Percentiles rank a stretch among this genome's conserved stretches.
phyloP scores from a whole-genome alignment of 768 basidiomycete genomes.

The Phanerodontia chrysosporium region DNA sequence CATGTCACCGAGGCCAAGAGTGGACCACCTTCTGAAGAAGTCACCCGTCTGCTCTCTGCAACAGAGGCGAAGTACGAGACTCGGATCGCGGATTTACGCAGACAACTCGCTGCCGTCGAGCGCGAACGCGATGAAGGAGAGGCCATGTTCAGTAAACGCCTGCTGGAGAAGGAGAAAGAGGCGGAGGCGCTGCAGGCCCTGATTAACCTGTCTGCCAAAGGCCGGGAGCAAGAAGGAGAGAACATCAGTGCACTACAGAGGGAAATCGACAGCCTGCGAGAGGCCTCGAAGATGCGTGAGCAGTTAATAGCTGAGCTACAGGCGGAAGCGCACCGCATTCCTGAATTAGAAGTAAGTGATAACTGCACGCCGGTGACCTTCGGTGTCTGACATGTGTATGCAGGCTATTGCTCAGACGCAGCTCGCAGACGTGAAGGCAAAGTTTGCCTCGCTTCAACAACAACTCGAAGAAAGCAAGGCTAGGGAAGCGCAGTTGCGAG shows the following conservation, averaged over 20 bases:
- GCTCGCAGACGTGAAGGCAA: conserved; percentile 44
- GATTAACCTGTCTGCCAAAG: conserved; percentile 54
- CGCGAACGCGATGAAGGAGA: conserved; percentile 85
- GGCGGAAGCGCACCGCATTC: conserved; percentile 41
- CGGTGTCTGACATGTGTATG: not conserved
- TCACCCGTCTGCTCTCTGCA: conserved; percentile 69
- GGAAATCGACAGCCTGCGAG: conserved; percentile 50
- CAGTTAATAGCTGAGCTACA: conserved; percentile 54
- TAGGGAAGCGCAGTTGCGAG: conserved; percentile 65
- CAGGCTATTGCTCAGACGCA: conserved; percentile 44
- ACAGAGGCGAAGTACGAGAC: conserved; percentile 75
- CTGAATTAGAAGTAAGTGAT: conserved; percentile 58
- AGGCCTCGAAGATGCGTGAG: conserved; percentile 44
- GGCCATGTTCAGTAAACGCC: conserved; percentile 83
- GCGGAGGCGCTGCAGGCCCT: conserved; percentile 64
- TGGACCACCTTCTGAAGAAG: conserved; percentile 54
- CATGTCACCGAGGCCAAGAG: conserved; percentile 42
- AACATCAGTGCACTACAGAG: conserved; percentile 44
- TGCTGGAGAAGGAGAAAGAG: conserved; percentile 75
- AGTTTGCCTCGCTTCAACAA: conserved; percentile 52
- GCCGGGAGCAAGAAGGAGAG: conserved; percentile 56
- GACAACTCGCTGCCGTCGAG: conserved; percentile 60
- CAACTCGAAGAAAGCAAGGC: conserved; percentile 70
- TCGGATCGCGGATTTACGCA: conserved; percentile 67
- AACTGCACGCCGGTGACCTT: not conserved